Conservation (phyloP, 2,329 filamentous ascomycete genomes). For the Diplodia mutila region DNA sequence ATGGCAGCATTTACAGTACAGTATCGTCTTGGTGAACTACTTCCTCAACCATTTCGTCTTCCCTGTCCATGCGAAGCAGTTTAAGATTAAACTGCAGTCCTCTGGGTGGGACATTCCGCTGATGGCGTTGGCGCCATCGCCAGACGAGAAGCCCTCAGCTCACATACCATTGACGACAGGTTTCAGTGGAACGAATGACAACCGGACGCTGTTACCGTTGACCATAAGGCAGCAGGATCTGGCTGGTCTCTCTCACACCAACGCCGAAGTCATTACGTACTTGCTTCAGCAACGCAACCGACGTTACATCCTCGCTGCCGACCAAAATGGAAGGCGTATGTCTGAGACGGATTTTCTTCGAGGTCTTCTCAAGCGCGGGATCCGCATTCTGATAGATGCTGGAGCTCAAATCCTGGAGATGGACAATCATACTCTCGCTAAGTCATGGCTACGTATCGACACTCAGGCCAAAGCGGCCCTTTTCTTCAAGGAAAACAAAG, state of each 20-base stretch:
- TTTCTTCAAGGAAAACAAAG: constrained; percentile 57
- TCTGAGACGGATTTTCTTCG: constrained; percentile 53
- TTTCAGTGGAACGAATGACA: constrained; percentile 75
- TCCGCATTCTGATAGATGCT: constrained; percentile 65
- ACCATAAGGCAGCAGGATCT: constrained; percentile 66
- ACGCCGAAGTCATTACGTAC: constrained; percentile 65
- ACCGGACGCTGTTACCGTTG: constrained; percentile 61
- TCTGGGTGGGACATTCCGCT: constrained; percentile 71
- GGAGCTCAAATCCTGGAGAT: constrained; percentile 68
- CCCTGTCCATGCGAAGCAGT: constrained; percentile 66
- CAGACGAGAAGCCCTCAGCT: neutral
- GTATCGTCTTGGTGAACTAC: constrained; percentile 64
- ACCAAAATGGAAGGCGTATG: constrained; percentile 41
- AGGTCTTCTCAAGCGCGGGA: constrained; percentile 42
- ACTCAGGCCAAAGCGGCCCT: constrained; percentile 53
- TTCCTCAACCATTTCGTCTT: constrained; percentile 70
- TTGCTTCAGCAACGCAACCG: constrained; percentile 59
- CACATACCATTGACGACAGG: constrained; percentile 59
- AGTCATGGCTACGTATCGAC: constrained; percentile 57
- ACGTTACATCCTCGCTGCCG: constrained; percentile 47
- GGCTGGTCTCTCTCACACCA: constrained; percentile 59
- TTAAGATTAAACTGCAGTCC: constrained; percentile 64
- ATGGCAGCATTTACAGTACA: constrained; percentile 55
- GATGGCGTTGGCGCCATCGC: constrained; percentile 30
- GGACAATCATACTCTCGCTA: constrained; percentile 56